Evolutionary conservation across 805 yeast genomes (phyloP).

Genomic region (Myxozyma sirexii): DNA sequence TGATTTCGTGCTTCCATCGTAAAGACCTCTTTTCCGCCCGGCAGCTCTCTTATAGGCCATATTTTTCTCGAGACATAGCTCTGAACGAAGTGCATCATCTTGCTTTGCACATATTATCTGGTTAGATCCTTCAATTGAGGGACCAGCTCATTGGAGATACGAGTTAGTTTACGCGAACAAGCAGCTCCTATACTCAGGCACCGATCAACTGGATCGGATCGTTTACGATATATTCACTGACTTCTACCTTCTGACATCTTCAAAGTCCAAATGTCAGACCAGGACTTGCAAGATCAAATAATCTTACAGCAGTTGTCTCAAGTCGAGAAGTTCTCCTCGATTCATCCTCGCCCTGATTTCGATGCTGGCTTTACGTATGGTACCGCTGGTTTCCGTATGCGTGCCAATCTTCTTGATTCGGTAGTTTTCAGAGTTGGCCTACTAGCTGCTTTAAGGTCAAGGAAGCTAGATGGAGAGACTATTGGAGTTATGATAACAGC

Average conservation of each 20-base stretch:
- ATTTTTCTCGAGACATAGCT: no score
- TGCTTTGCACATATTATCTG: no score
- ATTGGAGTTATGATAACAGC: slow-evolving; percentile 91
- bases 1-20: neutral
- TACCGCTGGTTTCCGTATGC: slow-evolving; percentile 94
- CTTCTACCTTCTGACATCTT: no score
- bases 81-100: no score
- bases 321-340: slow-evolving; percentile 22
- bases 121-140: no score
- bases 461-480: slow-evolving; percentile 62
- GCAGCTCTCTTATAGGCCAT: no score
- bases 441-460: slow-evolving; percentile 81
- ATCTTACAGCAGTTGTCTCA: slow-evolving; percentile 14
- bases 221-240: no score
- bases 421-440: slow-evolving; percentile 84
- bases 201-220: no score
- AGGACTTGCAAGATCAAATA: slow-evolving; percentile 17
- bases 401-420: slow-evolving; percentile 69
- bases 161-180: no score
- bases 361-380: slow-evolving; percentile 64
- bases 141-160: no score
- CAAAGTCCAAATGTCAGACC: slow-evolving; percentile 7
- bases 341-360: slow-evolving; percentile 52
- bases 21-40: neutral
- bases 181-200: no score